A percentile compares a stretch with the other conserved stretches of the same genome.
phyloP scores from a whole-genome alignment of 768 basidiomycete genomes.

The Lactarius pseudohatsudake region DNA sequence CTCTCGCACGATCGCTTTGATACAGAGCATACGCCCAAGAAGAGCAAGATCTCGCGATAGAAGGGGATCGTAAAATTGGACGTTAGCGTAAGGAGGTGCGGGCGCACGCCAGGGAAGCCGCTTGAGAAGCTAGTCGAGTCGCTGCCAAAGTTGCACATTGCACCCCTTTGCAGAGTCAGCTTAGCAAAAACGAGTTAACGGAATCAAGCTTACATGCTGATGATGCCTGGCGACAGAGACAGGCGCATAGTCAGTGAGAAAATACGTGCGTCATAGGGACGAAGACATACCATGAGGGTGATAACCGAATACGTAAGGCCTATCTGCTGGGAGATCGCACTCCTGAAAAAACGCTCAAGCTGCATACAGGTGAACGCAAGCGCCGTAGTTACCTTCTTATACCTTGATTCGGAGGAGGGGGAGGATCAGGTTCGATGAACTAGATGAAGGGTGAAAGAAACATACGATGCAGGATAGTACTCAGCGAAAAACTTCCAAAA shows the following conservation, averaged over 20 bases:
- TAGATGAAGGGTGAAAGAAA: constrained; percentile 29
- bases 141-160: constrained; percentile 93
- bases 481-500: constrained; percentile 93
- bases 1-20: constrained; percentile 88
- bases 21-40: constrained; percentile 89
- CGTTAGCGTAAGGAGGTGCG: constrained; percentile 88
- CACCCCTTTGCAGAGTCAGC: constrained; percentile 58
- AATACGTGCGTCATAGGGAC: not conserved
- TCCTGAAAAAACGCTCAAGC: constrained; percentile 49
- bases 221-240: constrained; percentile 63
- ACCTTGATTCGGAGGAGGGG: constrained; percentile 25
- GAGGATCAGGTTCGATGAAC: not conserved
- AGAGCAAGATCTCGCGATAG: constrained; percentile 88
- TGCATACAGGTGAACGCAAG: constrained; percentile 2
- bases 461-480: constrained; percentile 87
- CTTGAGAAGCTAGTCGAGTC: constrained; percentile 94
- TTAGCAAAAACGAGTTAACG: not conserved
- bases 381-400: constrained; percentile 42
- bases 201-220: constrained; percentile 77
- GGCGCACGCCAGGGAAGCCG: constrained; percentile 86
- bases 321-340: constrained; percentile 84
- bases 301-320: constrained; percentile 96
- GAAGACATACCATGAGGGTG: constrained; percentile 86
- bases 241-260: not conserved
- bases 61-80: constrained; percentile 92